Conservation (phyloP, 2,329 filamentous ascomycete genomes). For the Ilyonectria destructans region DNA sequence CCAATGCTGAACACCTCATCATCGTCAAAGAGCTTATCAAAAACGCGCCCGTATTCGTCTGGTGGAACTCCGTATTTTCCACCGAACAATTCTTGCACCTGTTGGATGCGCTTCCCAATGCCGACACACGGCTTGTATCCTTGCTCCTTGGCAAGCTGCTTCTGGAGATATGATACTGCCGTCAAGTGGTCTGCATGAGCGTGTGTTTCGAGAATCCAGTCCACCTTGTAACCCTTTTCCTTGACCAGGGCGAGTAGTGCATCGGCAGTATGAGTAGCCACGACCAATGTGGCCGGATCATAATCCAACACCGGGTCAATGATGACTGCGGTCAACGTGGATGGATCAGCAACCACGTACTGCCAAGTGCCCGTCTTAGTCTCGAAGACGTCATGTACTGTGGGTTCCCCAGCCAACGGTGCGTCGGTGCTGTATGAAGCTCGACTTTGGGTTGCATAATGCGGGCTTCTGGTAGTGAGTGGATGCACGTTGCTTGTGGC, state of each 20-base stretch:
- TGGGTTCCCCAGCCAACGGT: conserved; percentile 27
- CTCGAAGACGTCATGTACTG: conserved; percentile 40
- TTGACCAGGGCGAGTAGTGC: conserved; percentile 61
- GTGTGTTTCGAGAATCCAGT: conserved; percentile 74
- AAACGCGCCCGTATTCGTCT: conserved; percentile 62
- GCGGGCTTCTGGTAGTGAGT: neutral
- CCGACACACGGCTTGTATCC: conserved; percentile 61
- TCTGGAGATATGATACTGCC: conserved; percentile 71
- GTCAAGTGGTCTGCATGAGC: conserved; percentile 75
- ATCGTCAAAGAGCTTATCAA: conserved; percentile 70
- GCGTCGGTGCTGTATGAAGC: conserved; percentile 19
- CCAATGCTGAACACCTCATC: conserved; percentile 70
- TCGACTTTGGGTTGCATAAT: neutral
- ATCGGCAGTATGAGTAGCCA: conserved; percentile 70
- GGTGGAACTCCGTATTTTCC: conserved; percentile 62
- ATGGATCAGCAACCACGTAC: conserved; percentile 71
- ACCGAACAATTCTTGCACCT: conserved; percentile 68
- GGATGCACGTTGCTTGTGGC: no score
- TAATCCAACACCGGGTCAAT: conserved; percentile 77
- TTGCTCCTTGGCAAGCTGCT: conserved; percentile 55
- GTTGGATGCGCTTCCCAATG: conserved; percentile 69
- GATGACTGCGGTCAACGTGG: conserved; percentile 65
- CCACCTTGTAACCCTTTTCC: conserved; percentile 64
- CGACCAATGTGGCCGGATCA: conserved; percentile 57
- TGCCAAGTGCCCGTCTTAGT: conserved; percentile 69